Evolutionary conservation across 495 filamentous ascomycete genomes (phyloP), one percentile per base, ranked within the genome.

Genomic region (Coniosporium apollinis): DNA sequence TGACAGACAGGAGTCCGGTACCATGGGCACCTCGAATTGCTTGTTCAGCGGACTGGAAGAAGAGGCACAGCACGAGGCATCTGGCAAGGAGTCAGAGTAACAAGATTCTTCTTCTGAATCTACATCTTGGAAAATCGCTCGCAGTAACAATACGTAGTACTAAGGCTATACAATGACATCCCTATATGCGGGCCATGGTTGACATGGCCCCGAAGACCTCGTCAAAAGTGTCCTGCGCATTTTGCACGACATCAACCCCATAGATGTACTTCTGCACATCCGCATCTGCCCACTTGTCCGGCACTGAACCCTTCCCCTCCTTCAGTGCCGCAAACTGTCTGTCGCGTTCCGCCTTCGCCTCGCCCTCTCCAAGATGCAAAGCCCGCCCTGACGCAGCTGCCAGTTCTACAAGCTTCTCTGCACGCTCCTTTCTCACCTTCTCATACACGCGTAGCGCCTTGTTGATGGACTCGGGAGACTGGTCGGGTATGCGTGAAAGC

Each of bases 261-360:
- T 82, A 83, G 46, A 84, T 79, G 66, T 75, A 69, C 49, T 68
- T 66, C 60, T 83, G 79, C 33, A 83, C 74, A 49, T 81, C 76
- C 18, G 72, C 73, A 66, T 76, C 74, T 19, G 78, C 80, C 81
- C 80, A 86, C 60, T 81, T 79, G 58, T 86, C 80, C 8, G 79
- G 77, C 34, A 71, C 61, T 19, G 62, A 59, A 4, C 72, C 67
- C 52, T 66, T 64, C 8, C 71, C 70, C 42, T 61, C 55, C 47
- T 67, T 73, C 39, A 72, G 55, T 34, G 66, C 67, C 10, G 62
- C 66, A 55, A 86, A 84, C 48, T 70, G 63, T 53, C 65, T 64
- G 56, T 86, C 82, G 7, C 82, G 60, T 60, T 81, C 71, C 58
- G 76, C 76, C 58, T 80, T 78, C 28, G 74, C 78, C 39, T 68